These are phyloP conservation scores for Yamadazyma phyllophila DNA, from an alignment of 805 yeast species.

Conservation along the genomic window DNA sequence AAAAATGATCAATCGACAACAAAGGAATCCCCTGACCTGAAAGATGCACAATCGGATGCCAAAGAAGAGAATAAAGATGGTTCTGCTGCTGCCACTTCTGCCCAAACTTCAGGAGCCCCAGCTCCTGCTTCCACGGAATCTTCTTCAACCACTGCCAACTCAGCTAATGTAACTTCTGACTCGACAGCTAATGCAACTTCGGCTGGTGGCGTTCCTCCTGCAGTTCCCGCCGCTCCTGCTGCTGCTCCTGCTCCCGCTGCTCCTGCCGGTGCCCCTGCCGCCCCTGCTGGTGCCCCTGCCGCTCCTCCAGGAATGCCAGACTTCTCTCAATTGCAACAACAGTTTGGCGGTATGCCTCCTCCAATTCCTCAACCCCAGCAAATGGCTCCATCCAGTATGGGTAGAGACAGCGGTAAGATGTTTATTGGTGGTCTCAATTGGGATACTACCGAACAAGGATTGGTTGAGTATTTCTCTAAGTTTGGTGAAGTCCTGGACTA, in stretches of 20 bases:
- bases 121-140: constrained; percentile 11
- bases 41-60: too few species aligned
- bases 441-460: constrained; percentile 92
- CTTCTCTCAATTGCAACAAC: constrained; percentile 14
- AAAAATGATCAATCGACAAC: constrained; percentile 1
- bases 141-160: neutral
- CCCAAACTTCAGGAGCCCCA: neutral
- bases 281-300: constrained; percentile 4
- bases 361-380: constrained; percentile 7
- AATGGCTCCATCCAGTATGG: constrained; percentile 29
- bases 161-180: constrained; percentile 1
- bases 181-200: constrained; percentile 4
- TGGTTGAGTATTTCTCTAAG: constrained; percentile 77
- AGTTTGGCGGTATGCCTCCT: constrained; percentile 17
- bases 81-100: constrained; percentile 4
- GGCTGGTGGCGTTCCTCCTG: neutral
- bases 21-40: constrained; percentile 15
- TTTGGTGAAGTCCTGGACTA: constrained; percentile 87
- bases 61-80: constrained; percentile 3
- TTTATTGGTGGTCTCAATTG: constrained; percentile 96
- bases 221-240: neutral
- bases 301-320: constrained; percentile 12
- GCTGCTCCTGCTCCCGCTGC: constrained; percentile 4
- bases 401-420: constrained; percentile 80
- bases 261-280: constrained; percentile 1